These are phyloP conservation scores for Cryphonectria carpinicola DNA, from an alignment of 2,329 filamentous ascomycete genomes.

Conservation along the genomic window DNA sequence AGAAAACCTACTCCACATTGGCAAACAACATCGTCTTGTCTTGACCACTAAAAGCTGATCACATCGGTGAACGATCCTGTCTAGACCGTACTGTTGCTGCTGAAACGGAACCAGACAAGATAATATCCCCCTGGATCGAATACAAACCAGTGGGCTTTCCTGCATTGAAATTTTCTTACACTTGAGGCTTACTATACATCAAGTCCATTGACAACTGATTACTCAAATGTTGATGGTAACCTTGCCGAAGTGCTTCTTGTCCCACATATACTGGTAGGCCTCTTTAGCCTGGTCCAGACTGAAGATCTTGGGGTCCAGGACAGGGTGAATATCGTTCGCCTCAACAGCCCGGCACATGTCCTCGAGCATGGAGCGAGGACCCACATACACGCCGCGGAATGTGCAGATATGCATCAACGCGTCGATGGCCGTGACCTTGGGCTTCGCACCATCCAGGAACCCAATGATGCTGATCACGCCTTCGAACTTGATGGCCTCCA, in stretches of 20 bases:
- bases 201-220: constrained; percentile 31
- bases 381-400: constrained; percentile 47
- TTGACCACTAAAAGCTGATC: neutral
- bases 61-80: too few relatives aligned
- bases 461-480: constrained; percentile 45
- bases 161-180: too few relatives aligned
- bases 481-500: constrained; percentile 38
- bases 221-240: constrained; percentile 52
- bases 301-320: constrained; percentile 45
- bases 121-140: neutral
- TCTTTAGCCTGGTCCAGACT: constrained; percentile 42
- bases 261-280: constrained; percentile 60
- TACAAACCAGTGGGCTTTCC: neutral
- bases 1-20: neutral
- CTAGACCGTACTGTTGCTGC: neutral
- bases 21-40: neutral
- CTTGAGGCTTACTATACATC: neutral
- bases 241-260: constrained; percentile 60
- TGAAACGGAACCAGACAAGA: neutral
- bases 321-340: constrained; percentile 46
- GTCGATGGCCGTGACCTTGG: constrained; percentile 57
- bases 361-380: constrained; percentile 44
- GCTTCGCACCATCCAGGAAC: constrained; percentile 47
- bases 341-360: constrained; percentile 50
- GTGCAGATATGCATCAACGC: constrained; percentile 45